Conservation (phyloP, 768 basidiomycete genomes). For the Hydnum rufescens region DNA sequence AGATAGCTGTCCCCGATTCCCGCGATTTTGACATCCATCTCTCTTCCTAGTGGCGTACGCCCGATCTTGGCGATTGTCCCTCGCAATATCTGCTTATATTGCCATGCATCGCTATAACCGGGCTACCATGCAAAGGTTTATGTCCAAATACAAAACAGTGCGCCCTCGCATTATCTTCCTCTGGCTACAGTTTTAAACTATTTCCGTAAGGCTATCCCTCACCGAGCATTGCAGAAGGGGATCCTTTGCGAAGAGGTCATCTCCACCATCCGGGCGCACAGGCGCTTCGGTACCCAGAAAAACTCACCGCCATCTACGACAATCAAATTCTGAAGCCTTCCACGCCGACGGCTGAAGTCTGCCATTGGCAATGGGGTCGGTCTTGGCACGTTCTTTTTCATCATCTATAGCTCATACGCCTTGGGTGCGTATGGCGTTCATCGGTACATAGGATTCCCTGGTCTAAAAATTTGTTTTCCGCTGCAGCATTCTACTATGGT, state of each 20-base stretch:
- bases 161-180: not conserved
- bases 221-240: too few relatives aligned
- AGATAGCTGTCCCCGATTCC: constrained; percentile 10
- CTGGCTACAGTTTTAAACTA: constrained; percentile 3
- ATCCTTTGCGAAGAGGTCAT: constrained; percentile 86
- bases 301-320: constrained; percentile 47
- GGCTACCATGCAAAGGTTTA: constrained; percentile 51
- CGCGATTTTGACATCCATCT: not conserved
- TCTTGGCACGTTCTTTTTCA: constrained; percentile 43
- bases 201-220: too few relatives aligned
- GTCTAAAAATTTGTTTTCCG: too few relatives aligned
- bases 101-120: constrained; percentile 62
- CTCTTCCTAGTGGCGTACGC: constrained; percentile 23
- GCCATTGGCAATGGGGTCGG: constrained; percentile 33
- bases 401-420: constrained; percentile 58
- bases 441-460: too few relatives aligned
- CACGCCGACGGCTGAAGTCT: constrained; percentile 32
- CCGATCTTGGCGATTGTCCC: constrained; percentile 60
- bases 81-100: constrained; percentile 66
- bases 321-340: constrained; percentile 32
- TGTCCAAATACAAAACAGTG: constrained; percentile 45
- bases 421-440: too few relatives aligned
- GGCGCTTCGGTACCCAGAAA: constrained; percentile 73
- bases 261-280: constrained; percentile 68
- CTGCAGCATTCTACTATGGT: constrained; percentile 78